Percentiles rank a stretch among this genome's conserved stretches.
Evolutionary conservation across 441 rosid genomes (phyloP).

Genomic region (Euphorbia corollata): DNA sequence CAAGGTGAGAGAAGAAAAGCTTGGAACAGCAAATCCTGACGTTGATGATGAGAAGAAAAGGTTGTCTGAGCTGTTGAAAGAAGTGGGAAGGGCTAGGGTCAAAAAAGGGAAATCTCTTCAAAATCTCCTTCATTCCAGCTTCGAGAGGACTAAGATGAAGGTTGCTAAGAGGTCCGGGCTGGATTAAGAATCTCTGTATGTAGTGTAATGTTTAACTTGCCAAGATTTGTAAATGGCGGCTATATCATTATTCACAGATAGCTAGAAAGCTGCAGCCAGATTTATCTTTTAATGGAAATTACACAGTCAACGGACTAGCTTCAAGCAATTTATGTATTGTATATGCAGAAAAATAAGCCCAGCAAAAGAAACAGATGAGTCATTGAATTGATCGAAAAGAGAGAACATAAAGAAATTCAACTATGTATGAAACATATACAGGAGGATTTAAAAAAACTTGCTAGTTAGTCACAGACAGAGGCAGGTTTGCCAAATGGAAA

Average conservation of each 20-base stretch:
- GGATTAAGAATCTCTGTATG: background rate
- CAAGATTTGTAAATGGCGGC: no score
- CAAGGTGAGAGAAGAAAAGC: constrained; percentile 83
- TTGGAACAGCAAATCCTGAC: constrained; percentile 87
- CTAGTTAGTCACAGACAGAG: background rate
- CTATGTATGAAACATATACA: background rate
- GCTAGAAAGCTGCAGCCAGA: background rate
- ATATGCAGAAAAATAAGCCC: no score
- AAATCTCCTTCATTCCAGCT: constrained; percentile 44
- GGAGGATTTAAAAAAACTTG: no score
- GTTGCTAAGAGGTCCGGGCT: constrained; percentile 24
- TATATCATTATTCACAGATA: background rate
- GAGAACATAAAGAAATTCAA: background rate
- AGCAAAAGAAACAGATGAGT: no score
- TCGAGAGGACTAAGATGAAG: constrained; percentile 21
- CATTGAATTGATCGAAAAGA: background rate
- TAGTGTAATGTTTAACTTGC: no score
- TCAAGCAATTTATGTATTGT: no score
- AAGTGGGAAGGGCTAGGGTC: constrained; percentile 73
- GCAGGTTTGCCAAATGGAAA: background rate
- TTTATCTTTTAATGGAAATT: background rate
- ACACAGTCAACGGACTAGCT: no score
- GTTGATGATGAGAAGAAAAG: constrained; percentile 80
- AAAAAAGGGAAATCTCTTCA: constrained; percentile 70
- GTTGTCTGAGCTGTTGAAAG: constrained; percentile 78